Base-by-base conservation (phyloP, 106 monocot species). In the Dendrobium officinale region DNA sequence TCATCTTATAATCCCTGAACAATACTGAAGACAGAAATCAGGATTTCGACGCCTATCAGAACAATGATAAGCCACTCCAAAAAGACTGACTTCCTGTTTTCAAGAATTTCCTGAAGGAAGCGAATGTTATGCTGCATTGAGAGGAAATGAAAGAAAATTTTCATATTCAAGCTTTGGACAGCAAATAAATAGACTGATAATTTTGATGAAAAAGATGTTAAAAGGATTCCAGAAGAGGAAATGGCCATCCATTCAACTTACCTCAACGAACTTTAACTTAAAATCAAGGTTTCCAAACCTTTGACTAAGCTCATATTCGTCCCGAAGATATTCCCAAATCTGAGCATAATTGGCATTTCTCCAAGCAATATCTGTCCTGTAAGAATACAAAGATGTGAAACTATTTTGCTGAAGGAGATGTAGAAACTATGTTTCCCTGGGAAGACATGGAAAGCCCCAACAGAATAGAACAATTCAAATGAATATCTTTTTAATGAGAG, bases 321-420 rank as follows among this genome's bases (percentile, higher is more conserved):
- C 94, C 20, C 97, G 87, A 45, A 94, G 94, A 78, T 97, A 97
- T 79, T 97, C 97, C 97, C 94, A 97, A 72, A 97, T 94, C 77
- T 98, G 94, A 77, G 97, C 97, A 87, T 98, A 98, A 58, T 94
- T 98, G 49, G 97, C 97, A 87, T 95, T 95, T 83, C 86, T 98
- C 97, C 97, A 98, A 73, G 97, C 97, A 89, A 98, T 94, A 55
- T 98, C 97, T 47, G 97, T 92, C 87, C 97, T 98, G 84, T 15
- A 45, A 76, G 4, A 51, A 20, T 19, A 19, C 0, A n/a, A 44
- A 74, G 44, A 74, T 2, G 2, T 76, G 18, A 75, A 75, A 18
- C 41, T 75, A 44, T 13, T 43, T 17, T 75, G n/a, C 0, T 13
- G 51, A 15, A 10, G 51, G 10, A 13, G 51, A n/a, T 19, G n/a